Evolutionary conservation across 441 rosid genomes (phyloP).

Genomic region (Gossypium lobatum): DNA sequence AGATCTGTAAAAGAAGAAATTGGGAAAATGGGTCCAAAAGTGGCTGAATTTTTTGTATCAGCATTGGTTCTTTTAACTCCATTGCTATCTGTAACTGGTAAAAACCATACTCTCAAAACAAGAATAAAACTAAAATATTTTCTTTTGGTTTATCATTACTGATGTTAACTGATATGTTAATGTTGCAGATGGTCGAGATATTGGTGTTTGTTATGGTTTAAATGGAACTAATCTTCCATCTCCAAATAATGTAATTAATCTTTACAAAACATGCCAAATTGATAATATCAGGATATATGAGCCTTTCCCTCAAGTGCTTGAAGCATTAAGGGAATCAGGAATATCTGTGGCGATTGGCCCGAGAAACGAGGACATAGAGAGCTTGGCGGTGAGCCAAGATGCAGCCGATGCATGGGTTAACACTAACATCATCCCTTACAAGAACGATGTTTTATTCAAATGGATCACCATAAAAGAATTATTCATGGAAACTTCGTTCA

Average conservation of each 20-base stretch:
- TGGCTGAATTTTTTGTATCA: too few relatives aligned
- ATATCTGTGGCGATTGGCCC: slow-evolving; percentile 18
- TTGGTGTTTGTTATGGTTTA: slow-evolving; percentile 23
- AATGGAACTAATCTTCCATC: slow-evolving; percentile 30
- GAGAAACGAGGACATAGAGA: slow-evolving; percentile 15
- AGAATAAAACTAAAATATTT: too few relatives aligned
- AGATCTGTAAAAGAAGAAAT: too few relatives aligned
- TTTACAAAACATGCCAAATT: slow-evolving; percentile 6
- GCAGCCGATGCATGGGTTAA: slow-evolving; percentile 22
- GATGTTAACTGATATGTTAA: too few relatives aligned
- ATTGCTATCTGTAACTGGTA: too few relatives aligned
- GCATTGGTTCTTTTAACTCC: too few relatives aligned
- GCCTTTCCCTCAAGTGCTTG: slow-evolving; percentile 17
- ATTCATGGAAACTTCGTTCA: too few relatives aligned
- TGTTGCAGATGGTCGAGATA: slow-evolving; percentile 13
- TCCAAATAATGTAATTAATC: slow-evolving; percentile 11
- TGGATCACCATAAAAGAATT: neutral
- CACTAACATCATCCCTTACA: slow-evolving; percentile 18
- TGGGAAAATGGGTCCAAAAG: too few relatives aligned
- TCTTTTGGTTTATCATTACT: too few relatives aligned
- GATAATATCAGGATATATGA: slow-evolving; percentile 18
- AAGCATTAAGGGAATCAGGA: slow-evolving; percentile 20
- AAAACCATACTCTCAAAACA: too few relatives aligned
- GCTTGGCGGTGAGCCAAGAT: neutral
- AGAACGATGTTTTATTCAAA: slow-evolving; percentile 15